These are phyloP conservation scores for Edaphochlamys debaryana DNA, from an alignment of 139 green algal genomes.

Conservation along the genomic window DNA sequence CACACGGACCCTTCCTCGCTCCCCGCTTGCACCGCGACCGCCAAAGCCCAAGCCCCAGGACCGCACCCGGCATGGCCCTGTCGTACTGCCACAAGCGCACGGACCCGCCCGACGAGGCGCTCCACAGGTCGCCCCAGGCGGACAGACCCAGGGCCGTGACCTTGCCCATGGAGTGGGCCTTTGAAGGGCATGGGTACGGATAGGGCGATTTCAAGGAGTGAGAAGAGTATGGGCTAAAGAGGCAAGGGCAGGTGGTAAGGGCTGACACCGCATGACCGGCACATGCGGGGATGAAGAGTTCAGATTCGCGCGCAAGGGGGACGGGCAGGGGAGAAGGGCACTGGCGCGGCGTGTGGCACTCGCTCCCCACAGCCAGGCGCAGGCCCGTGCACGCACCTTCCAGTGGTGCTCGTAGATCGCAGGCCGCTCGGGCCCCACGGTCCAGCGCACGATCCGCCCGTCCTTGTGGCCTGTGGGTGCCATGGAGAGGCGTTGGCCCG, in stretches of 20 bases:
- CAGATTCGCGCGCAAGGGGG: too few relatives aligned
- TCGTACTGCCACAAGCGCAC: constrained; percentile 63
- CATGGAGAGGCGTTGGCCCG: not conserved
- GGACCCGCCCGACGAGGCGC: constrained; percentile 60
- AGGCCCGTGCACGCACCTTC: too few relatives aligned
- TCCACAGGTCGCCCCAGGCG: constrained; percentile 77
- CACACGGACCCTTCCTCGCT: too few relatives aligned
- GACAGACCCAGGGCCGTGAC: constrained; percentile 61
- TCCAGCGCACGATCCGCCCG: constrained; percentile 38
- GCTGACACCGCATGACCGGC: too few relatives aligned
- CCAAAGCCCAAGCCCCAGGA: too few relatives aligned
- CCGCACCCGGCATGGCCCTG: not conserved
- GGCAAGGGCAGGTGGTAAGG: too few relatives aligned
- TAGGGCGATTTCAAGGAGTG: not conserved
- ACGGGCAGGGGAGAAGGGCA: too few relatives aligned
- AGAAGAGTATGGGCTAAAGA: not conserved
- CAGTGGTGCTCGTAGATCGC: constrained; percentile 37
- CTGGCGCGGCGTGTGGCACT: too few relatives aligned
- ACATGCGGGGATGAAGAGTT: too few relatives aligned
- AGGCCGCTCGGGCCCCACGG: not conserved
- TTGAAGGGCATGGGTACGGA: too few relatives aligned
- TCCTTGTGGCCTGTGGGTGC: constrained; percentile 34
- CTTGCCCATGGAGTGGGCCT: constrained; percentile 52
- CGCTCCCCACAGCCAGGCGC: too few relatives aligned
- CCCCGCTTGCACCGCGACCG: too few relatives aligned